phyloP scores from a whole-genome alignment of 2,329 filamentous ascomycete genomes.

The Ophiostoma sp. region DNA sequence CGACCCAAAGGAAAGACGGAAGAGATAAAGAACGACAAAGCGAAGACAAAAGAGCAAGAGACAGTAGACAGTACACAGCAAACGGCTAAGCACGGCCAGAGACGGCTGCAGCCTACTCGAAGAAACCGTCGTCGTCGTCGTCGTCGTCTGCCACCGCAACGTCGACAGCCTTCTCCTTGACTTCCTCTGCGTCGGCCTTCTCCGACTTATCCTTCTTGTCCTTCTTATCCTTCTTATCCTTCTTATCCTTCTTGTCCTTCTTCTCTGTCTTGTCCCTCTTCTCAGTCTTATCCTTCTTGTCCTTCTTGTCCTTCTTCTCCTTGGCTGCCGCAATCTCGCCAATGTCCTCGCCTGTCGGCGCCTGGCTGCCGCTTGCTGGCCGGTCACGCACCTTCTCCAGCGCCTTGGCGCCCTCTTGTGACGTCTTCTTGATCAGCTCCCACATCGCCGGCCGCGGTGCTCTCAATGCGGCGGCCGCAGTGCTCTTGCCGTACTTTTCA shows the following conservation, averaged over 20 bases:
- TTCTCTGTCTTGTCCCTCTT: not conserved
- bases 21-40: not conserved
- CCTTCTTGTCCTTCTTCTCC: conserved; percentile 1
- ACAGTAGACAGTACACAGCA: not conserved
- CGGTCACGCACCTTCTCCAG: conserved; percentile 54
- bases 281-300: conserved; percentile 12
- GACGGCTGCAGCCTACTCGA: conserved; percentile 39
- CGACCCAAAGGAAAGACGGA: not conserved
- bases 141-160: conserved; percentile 14
- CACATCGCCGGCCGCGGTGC: conserved; percentile 57
- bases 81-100: not conserved
- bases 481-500: conserved; percentile 31
- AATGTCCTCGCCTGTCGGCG: not conserved
- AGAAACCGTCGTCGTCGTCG: conserved; percentile 48
- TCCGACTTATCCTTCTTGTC: conserved; percentile 14
- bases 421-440: conserved; percentile 59
- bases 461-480: conserved; percentile 41
- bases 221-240: conserved; percentile 7
- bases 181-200: conserved; percentile 14
- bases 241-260: conserved; percentile 15
- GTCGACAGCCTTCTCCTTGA: conserved; percentile 31
- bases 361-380: conserved; percentile 24
- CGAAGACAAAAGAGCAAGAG: not conserved
- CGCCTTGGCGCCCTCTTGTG: conserved; percentile 49
- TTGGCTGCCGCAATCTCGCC: conserved; percentile 13